A percentile compares a stretch with the other conserved stretches of the same genome.
Evolutionary conservation across 352 stramenopile species (phyloP).

Genomic region (Phytophthora multivora): DNA sequence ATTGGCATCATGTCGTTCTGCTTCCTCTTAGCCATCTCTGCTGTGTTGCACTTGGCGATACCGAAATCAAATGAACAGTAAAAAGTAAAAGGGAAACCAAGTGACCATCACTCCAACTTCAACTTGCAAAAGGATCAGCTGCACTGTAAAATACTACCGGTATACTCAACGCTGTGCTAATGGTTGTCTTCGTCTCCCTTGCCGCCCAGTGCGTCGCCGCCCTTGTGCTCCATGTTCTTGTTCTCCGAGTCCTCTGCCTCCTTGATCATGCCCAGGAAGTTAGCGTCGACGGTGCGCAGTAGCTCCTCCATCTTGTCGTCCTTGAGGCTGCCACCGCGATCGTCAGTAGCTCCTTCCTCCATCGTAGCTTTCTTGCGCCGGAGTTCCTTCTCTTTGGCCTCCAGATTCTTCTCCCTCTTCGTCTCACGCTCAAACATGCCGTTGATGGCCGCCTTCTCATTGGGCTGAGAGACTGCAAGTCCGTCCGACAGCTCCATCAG

Average conservation of each 20-base stretch:
- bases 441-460: slow-evolving; percentile 95
- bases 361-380: slow-evolving; percentile 82
- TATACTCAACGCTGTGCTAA: slow-evolving; percentile 6
- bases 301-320: slow-evolving; percentile 96
- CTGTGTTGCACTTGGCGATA: slow-evolving; percentile 24
- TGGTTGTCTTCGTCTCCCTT: slow-evolving; percentile 40
- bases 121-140: slow-evolving; percentile 27
- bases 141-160: background rate
- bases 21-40: slow-evolving; percentile 33
- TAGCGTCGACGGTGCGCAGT: slow-evolving; percentile 92
- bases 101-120: slow-evolving; percentile 54
- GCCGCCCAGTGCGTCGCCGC: slow-evolving; percentile 39
- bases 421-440: slow-evolving; percentile 97
- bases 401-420: slow-evolving; percentile 96
- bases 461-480: slow-evolving; percentile 88
- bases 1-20: slow-evolving; percentile 27
- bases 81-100: slow-evolving; percentile 34
- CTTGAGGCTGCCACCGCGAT: slow-evolving; percentile 60
- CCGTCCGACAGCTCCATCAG: slow-evolving; percentile 95
- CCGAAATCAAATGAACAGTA: slow-evolving; percentile 21
- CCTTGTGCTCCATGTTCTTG: slow-evolving; percentile 89
- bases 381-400: slow-evolving; percentile 90
- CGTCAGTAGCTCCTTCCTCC: slow-evolving; percentile 82
- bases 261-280: slow-evolving; percentile 97
- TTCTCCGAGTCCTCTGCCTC: slow-evolving; percentile 93